phyloP scores from a whole-genome alignment of 116 monocot genomes.

The Phalaenopsis hybrid region DNA sequence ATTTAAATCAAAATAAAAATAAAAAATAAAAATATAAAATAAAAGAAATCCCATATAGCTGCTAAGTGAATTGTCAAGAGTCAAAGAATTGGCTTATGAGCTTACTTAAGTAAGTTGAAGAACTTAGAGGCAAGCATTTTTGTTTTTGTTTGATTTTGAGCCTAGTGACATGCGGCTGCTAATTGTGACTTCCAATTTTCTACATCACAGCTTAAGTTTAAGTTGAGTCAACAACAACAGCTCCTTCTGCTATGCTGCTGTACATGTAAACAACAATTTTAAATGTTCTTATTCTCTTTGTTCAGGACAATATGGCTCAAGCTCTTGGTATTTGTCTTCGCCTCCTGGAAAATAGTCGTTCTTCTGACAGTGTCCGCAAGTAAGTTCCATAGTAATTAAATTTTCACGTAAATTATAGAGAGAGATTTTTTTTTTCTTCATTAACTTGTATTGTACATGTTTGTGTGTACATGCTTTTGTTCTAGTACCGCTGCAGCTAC shows the following conservation, averaged over 20 bases:
- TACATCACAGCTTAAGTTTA: too few relatives aligned
- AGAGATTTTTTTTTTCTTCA: background rate
- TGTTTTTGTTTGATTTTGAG: too few relatives aligned
- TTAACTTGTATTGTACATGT: background rate
- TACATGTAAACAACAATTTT: background rate
- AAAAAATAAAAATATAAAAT: too few relatives aligned
- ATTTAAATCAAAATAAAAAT: too few relatives aligned
- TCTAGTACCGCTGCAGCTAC: slow-evolving; percentile 98
- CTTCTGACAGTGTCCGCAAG: slow-evolving; percentile 98
- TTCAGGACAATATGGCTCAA: slow-evolving; percentile 78
- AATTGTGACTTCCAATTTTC: too few relatives aligned
- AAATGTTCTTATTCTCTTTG: slow-evolving; percentile 1
- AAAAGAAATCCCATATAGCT: too few relatives aligned
- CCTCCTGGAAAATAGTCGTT: slow-evolving; percentile 73
- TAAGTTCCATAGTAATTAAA: slow-evolving; percentile 26
- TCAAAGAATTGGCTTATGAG: too few relatives aligned
- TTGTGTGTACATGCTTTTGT: background rate
- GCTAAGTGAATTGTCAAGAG: too few relatives aligned
- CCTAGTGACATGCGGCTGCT: too few relatives aligned
- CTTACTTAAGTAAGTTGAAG: too few relatives aligned
- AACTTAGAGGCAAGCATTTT: too few relatives aligned
- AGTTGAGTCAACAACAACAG: too few relatives aligned
- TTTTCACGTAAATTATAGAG: background rate
- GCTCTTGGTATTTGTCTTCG: slow-evolving; percentile 90
- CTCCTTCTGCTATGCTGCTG: background rate